Evolutionary conservation across 148 eudicot species (phyloP), one percentile per base, ranked within the genome.

Genomic region (Rhododendron ferrugineum): DNA sequence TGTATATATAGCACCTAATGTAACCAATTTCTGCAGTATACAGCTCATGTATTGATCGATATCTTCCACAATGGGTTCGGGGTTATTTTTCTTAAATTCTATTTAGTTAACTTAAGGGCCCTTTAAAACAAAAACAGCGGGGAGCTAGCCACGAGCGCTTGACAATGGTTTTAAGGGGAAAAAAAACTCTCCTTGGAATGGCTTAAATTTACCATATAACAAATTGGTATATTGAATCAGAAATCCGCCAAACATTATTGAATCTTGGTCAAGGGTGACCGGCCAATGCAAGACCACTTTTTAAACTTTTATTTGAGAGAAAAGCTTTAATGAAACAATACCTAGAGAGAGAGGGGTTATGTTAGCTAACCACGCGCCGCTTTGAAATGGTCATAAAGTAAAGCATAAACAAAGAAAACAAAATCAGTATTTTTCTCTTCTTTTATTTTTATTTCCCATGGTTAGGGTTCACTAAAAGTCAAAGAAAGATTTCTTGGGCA

Each of bases 401-500:
- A 37, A 54, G 81, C 81, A 77, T 54, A 80, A 62, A 80, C 16
- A 58, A 8, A 50, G 56, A 80, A 23, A 80, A 58, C 32, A 74
- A 28, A 22, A 75, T 64, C 18, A n/a, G 36, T 11, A 68, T 11
- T 10, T 10, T 68, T 64, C 14, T 56, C 6, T 15, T 56, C 5
- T 56, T 18, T 18, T 23, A n/a, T 60, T 23, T 23, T n/a, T 8
- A n/a, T n/a, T 16, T 20, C 16, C 56, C 30, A 36, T 49, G 23
- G 8, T 79, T 66, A 79, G 64, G 52, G 79, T 80, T 70, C 70
- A 8, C 72, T 84, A 87, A 87, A 87, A 87, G 86, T 80, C 86
- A 87, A 87, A 72, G 73, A 84, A 87, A 80, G 50, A 42, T 81
- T 80, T 84, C 84, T 84, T 56, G 86, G 46, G 76, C 77, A 52